Evolutionary conservation across 2,329 filamentous ascomycete species (phyloP).

Genomic region (Cytospora mali): DNA sequence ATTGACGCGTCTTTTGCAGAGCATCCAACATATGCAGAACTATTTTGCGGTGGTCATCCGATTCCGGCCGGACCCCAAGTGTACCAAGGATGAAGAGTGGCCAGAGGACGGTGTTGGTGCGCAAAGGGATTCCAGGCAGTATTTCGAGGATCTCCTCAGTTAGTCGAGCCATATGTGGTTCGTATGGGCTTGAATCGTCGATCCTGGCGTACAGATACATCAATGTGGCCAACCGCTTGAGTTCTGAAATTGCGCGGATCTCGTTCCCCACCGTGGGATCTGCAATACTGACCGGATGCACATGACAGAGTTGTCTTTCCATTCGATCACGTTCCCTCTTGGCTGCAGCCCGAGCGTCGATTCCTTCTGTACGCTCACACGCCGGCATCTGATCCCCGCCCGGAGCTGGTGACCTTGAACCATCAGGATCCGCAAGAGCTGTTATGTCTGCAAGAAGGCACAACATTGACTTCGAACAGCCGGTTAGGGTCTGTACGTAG

Average conservation of each 20-base stretch:
- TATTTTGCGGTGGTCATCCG: slow-evolving; percentile 34
- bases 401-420: not conserved
- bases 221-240: slow-evolving; percentile 34
- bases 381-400: not conserved
- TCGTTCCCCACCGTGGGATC: slow-evolving; percentile 4
- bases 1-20: slow-evolving; percentile 36
- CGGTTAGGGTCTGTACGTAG: slow-evolving; percentile 29
- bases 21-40: slow-evolving; percentile 32
- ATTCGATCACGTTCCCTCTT: not conserved
- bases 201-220: slow-evolving; percentile 37
- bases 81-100: slow-evolving; percentile 38
- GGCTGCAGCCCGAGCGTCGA: not conserved
- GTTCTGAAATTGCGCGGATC: slow-evolving; percentile 31
- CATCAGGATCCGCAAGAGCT: not conserved
- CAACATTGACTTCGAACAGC: slow-evolving; percentile 28
- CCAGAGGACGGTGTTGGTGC: slow-evolving; percentile 36
- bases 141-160: slow-evolving; percentile 32
- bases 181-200: slow-evolving; percentile 33
- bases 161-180: slow-evolving; percentile 32
- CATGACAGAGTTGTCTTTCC: slow-evolving; percentile 1
- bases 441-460: slow-evolving; percentile 26
- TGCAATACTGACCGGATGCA: not conserved
- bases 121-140: slow-evolving; percentile 32
- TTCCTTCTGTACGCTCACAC: not conserved
- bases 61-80: slow-evolving; percentile 34